Evolutionary conservation across 2,329 filamentous ascomycete genomes (phyloP).

Genomic region (Fusarium paranaense): DNA sequence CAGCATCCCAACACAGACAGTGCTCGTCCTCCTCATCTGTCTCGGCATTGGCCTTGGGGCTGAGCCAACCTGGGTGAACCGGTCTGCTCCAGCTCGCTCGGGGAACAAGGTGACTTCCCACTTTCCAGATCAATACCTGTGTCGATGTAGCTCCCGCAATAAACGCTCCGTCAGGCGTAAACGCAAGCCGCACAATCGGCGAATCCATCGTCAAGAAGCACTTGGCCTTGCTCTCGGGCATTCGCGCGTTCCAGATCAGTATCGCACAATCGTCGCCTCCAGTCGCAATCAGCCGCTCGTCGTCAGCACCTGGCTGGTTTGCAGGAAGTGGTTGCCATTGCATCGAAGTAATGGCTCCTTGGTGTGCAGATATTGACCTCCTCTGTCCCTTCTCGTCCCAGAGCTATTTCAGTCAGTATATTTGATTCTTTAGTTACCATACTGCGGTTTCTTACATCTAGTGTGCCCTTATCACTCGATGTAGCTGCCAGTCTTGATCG

Average conservation of each 20-base stretch:
- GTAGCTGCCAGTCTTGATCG: slow-evolving; percentile 67
- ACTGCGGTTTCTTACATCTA: slow-evolving; percentile 65
- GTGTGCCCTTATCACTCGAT: slow-evolving; percentile 67
- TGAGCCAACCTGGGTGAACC: slow-evolving; percentile 68
- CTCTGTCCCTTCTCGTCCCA: slow-evolving; percentile 67
- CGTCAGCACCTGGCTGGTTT: slow-evolving; percentile 52
- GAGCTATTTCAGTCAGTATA: slow-evolving; percentile 54
- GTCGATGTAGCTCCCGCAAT: slow-evolving; percentile 71
- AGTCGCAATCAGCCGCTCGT: slow-evolving; percentile 70
- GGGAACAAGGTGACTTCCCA: slow-evolving; percentile 68
- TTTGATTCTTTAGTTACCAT: neutral
- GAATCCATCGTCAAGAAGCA: slow-evolving; percentile 71
- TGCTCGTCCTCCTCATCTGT: slow-evolving; percentile 71
- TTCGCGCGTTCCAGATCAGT: slow-evolving; percentile 70
- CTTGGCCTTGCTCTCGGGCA: slow-evolving; percentile 65
- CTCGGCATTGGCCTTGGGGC: slow-evolving; percentile 64
- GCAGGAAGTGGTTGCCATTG: slow-evolving; percentile 68
- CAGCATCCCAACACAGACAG: slow-evolving; percentile 71
- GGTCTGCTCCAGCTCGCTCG: slow-evolving; percentile 70
- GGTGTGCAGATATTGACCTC: slow-evolving; percentile 69
- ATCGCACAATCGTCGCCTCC: slow-evolving; percentile 73
- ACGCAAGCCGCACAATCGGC: slow-evolving; percentile 69
- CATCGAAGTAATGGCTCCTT: slow-evolving; percentile 67
- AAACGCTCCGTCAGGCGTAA: slow-evolving; percentile 72
- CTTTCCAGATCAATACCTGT: slow-evolving; percentile 73